Evolutionary conservation across 768 basidiomycete species (phyloP), one percentile per base, ranked within the genome.

Genomic region (Russula virescens): DNA sequence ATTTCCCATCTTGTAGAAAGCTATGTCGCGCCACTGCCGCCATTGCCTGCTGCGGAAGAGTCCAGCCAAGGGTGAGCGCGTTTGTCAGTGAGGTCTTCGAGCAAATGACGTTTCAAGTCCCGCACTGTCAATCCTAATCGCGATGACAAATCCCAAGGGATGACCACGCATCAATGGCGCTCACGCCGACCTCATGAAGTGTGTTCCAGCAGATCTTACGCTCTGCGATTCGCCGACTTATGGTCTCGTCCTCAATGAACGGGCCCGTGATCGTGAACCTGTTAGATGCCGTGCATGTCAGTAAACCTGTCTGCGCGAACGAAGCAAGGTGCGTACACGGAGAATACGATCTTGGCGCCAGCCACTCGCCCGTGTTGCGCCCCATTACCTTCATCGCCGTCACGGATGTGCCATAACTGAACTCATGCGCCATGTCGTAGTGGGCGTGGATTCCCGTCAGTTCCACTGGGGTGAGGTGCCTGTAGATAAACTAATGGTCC

Each of bases 321-420:
- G n/a, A 65, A 26, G 26, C n/a, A 23, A 14, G 31, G 28, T 13
- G n/a, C 84, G 64, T 69, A 94, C 94, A 93, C 94, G 26, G 88
- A 88, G 69, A 88, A 98, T 1, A 98, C 83, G 57, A 98, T 97
- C 78, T 98, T 98, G 73, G 94, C 0, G 96, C 96, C 65, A 82
- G 87, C 80, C 85, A 85, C 60, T 81, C 75, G 13, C 92, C 92
- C 13, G 87, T 88, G 23, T 74, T 72, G 13, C 85, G 83, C 68
- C 84, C 81, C 48, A 94, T 77, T 1, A 90, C 94, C 71, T 88
- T 90, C 77, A 87, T 82, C 23, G 98, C 96, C 11, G 87, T 88
- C 5, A 94, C 96, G 71, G 97, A 98, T 2, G 91, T 86, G 10
- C 96, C 96, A 68, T 87, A 88, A 57, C 96, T 96, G 4, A 98